Conservation (phyloP, 495 filamentous ascomycete genomes). For the Trypethelium eluteriae region DNA sequence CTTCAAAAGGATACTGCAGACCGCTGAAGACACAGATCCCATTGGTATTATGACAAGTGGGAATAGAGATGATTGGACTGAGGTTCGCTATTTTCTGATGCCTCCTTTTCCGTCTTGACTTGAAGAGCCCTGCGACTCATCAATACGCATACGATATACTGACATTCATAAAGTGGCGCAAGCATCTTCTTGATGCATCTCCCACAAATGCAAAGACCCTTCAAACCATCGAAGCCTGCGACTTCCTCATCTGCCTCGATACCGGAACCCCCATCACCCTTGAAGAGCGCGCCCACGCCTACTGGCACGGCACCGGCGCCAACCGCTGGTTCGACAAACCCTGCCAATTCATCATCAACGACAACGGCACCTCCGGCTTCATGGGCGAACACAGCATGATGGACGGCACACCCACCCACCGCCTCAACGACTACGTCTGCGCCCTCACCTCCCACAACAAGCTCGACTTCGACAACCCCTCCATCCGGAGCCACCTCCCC, state of each 20-base stretch:
- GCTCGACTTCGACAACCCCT: conserved; percentile 70
- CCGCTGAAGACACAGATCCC: conserved; percentile 58
- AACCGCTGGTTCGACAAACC: conserved; percentile 99
- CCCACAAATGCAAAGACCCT: conserved; percentile 68
- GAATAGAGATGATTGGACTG: conserved; percentile 89
- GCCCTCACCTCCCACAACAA: conserved; percentile 83
- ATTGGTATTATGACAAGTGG: conserved; percentile 83
- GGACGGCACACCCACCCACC: conserved; percentile 96
- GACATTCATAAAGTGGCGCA: conserved; percentile 44
- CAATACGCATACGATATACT: conserved; percentile 6
- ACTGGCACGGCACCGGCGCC: conserved; percentile 94
- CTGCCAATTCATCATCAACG: conserved; percentile 93
- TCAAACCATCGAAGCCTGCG: conserved; percentile 77
- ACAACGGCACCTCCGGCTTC: conserved; percentile 96
- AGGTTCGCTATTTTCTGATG: conserved; percentile 36
- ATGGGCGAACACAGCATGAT: conserved; percentile 99
- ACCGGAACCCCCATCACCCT: conserved; percentile 87
- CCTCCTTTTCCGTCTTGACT: background rate
- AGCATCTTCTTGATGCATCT: conserved; percentile 63
- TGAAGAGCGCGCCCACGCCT: conserved; percentile 89
- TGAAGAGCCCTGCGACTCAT: no score
- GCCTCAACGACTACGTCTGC: conserved; percentile 90
- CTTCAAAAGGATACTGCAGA: conserved; percentile 77
- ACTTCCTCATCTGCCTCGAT: conserved; percentile 90
- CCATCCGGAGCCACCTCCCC: conserved; percentile 72